Base-by-base conservation (phyloP, 805 yeast genomes). In the Maudiozyma barnettii region DNA sequence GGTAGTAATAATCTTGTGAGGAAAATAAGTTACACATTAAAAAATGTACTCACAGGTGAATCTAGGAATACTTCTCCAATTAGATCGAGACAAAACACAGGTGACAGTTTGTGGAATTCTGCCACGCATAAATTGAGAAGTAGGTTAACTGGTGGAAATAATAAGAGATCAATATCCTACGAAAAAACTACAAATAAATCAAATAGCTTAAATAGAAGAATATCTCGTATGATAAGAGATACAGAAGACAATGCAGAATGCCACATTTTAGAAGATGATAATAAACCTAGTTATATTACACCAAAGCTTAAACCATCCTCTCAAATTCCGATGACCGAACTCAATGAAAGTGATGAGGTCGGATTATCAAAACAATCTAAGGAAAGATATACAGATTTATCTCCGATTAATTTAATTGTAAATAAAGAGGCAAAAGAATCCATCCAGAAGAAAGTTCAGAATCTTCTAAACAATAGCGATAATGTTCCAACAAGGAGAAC, bases 401-500 rank as follows among this genome's bases (percentile, higher is more conserved):
- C 56, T 5, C 50, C 53, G 4, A 43, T 46, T 9, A 53, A 41
- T 19, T 19, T 46, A 13, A 18, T 43, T 0, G 44, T 45, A 3
- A 47, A 46, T 19, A 42, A 36, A 18, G 44, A 45, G 3, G 47
- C 42, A 29, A 53, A 68, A 14, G 61, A 60, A 26, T 69, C 75
- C 0, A 79, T 81, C 40, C 82, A 79, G 54, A 66, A 75, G 47
- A 69, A 84, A 53, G 78, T 80, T 54, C 76, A 74, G 45, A 70
- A 70, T 56, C 65, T 79, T 33, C 60, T 79, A 46, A 68, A 64
- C 48, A 53, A 51, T 14, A 55, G 63, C 14, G 54, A 56, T 5
- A 57, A 53, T 9, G 19, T 39, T 2, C 47, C 44, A 36, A 46
- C 40, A 39, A 47, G 33, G 9, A 81, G 77, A 55, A 80, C 91